Evolutionary conservation across 2,329 filamentous ascomycete genomes (phyloP).

Genomic region (Didymella exigua): DNA sequence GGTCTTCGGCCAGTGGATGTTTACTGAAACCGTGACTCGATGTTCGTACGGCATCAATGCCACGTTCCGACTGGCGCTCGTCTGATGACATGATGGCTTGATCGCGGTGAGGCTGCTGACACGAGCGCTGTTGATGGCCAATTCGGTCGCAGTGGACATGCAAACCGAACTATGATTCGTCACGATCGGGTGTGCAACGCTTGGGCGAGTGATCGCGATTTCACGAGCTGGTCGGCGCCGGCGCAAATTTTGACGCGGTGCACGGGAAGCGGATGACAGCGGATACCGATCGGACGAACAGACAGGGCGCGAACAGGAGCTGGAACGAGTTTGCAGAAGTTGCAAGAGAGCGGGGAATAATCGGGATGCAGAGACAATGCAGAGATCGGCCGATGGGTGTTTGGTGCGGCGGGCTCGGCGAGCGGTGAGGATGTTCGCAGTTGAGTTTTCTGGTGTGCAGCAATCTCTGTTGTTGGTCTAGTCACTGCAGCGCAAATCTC

Average conservation of each 20-base stretch:
- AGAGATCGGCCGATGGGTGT: conserved; percentile 14
- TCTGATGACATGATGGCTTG: conserved; percentile 17
- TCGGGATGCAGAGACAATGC: conserved; percentile 15
- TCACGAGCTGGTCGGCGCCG: conserved; percentile 19
- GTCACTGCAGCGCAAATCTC: neutral
- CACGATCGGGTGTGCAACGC: conserved; percentile 1
- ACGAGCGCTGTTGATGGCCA: conserved; percentile 6
- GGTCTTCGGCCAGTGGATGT: conserved; percentile 25
- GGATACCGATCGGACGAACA: conserved; percentile 14
- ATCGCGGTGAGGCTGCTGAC: conserved; percentile 18
- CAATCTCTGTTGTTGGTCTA: conserved; percentile 1
- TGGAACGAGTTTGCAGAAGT: conserved; percentile 16
- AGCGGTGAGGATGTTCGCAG: conserved; percentile 18
- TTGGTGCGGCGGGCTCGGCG: conserved; percentile 11
- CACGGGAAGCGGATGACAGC: conserved; percentile 19
- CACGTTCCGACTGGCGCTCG: conserved; percentile 5
- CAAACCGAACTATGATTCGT: conserved; percentile 6
- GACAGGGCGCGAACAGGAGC: conserved; percentile 9
- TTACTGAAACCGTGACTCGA: conserved; percentile 9
- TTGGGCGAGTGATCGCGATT: conserved; percentile 12
- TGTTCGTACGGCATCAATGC: conserved; percentile 4
- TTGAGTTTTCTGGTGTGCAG: conserved; percentile 4
- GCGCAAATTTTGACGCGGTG: conserved; percentile 19
- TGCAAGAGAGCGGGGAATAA: conserved; percentile 16
- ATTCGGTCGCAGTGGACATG: conserved; percentile 13